phyloP scores from a whole-genome alignment of 176 grass and related monocot genomes.

The Phoenix roebelenii region DNA sequence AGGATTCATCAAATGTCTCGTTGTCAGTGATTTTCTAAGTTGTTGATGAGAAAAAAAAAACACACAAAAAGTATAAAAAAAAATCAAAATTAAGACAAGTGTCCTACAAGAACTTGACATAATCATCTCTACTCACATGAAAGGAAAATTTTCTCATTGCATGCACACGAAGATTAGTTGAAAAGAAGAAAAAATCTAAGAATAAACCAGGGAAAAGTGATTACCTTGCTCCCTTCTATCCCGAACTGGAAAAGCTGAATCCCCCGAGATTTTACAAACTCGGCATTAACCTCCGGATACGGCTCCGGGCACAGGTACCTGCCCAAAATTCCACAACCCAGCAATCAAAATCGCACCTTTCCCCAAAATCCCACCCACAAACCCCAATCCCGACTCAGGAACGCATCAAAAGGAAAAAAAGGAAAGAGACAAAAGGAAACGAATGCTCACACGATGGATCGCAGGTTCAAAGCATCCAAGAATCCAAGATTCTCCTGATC shows the following conservation, averaged over 20 bases:
- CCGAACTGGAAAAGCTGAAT: conserved; percentile 53
- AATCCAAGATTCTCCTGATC: conserved; percentile 1
- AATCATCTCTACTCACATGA: too few species aligned
- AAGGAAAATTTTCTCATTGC: too few species aligned
- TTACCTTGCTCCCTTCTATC: conserved; percentile 59
- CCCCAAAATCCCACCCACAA: too few species aligned
- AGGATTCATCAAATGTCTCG: too few species aligned
- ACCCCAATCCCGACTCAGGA: background rate
- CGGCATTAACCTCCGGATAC: conserved; percentile 36
- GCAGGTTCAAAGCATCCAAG: conserved; percentile 10
- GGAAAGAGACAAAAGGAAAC: background rate
- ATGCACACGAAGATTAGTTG: too few species aligned
- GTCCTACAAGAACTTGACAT: too few species aligned
- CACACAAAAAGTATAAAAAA: too few species aligned
- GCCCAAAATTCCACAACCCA: background rate
- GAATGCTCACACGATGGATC: conserved; percentile 22
- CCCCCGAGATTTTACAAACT: conserved; percentile 33
- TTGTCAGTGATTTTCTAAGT: too few species aligned
- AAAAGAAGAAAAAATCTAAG: background rate
- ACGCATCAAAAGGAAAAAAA: background rate
- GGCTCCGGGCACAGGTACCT: conserved; percentile 55
- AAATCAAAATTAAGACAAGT: too few species aligned
- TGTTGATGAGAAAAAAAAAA: too few species aligned
- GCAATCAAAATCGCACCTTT: background rate
- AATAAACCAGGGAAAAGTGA: background rate